Evolutionary conservation across 352 stramenopile species (phyloP).

Genomic region (Phytopythium vexans): DNA sequence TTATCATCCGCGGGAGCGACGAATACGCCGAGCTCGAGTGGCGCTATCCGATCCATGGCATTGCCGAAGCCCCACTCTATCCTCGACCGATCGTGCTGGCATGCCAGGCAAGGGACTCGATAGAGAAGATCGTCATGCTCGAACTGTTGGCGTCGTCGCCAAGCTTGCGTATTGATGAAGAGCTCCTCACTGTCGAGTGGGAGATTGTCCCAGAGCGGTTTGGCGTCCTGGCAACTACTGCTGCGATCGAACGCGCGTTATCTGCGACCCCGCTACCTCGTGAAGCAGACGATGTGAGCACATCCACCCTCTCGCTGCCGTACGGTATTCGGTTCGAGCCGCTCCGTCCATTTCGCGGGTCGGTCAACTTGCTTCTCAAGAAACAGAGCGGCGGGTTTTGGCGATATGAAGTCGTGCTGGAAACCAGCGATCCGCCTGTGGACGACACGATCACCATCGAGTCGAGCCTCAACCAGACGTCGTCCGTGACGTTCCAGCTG

Average conservation of each 20-base stretch:
- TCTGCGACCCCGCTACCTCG: constrained; percentile 28
- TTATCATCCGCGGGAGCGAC: constrained; percentile 63
- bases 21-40: constrained; percentile 72
- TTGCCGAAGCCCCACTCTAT: constrained; percentile 67
- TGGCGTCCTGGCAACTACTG: constrained; percentile 34
- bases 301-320: constrained; percentile 17
- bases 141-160: constrained; percentile 54
- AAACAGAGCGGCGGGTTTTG: constrained; percentile 82
- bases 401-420: constrained; percentile 84
- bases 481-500: constrained; percentile 83
- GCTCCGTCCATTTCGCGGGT: constrained; percentile 78
- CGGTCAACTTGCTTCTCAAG: constrained; percentile 69
- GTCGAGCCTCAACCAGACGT: constrained; percentile 82
- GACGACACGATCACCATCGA: constrained; percentile 89
- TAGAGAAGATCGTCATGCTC: constrained; percentile 61
- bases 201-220: constrained; percentile 63
- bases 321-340: constrained; percentile 83
- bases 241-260: constrained; percentile 53
- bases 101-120: constrained; percentile 60
- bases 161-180: constrained; percentile 33
- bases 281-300: background rate
- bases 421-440: constrained; percentile 71
- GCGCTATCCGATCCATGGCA: constrained; percentile 68
- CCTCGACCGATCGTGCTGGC: constrained; percentile 53
- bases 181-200: constrained; percentile 57